Percentiles rank a stretch among this genome's conserved stretches.
Conservation (phyloP, 2,329 filamentous ascomycete genomes). For the Pseudogymnoascus sp. region DNA sequence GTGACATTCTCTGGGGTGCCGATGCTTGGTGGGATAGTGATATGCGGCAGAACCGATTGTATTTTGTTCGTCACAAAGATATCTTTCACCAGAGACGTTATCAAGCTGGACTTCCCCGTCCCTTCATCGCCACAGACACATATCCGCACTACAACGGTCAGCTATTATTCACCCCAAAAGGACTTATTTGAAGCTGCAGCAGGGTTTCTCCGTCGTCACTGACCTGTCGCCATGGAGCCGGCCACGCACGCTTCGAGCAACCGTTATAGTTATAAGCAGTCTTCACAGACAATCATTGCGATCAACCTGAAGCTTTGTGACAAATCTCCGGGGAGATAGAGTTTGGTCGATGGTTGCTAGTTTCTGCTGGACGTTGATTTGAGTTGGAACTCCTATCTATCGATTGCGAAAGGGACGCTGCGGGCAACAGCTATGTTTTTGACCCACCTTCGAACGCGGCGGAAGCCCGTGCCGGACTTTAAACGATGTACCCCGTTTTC, state of each 20-base stretch:
- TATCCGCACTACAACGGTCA: slow-evolving; percentile 58
- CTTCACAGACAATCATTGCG: slow-evolving; percentile 5
- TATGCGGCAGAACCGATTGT: slow-evolving; percentile 85
- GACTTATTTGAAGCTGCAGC: neutral
- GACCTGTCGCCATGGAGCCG: slow-evolving; percentile 12
- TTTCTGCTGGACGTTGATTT: neutral
- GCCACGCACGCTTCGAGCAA: neutral
- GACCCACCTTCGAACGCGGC: slow-evolving; percentile 4
- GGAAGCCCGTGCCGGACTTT: neutral
- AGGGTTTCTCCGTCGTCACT: neutral
- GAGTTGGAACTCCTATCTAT: slow-evolving; percentile 5
- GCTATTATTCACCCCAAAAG: neutral
- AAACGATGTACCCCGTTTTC: slow-evolving; percentile 4
- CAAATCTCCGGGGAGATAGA: neutral
- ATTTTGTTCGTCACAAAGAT: slow-evolving; percentile 95
- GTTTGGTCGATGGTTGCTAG: neutral
- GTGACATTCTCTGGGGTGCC: slow-evolving; percentile 94
- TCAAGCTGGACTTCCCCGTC: slow-evolving; percentile 87
- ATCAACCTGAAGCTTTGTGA: neutral
- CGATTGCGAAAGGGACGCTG: slow-evolving; percentile 6
- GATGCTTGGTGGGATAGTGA: slow-evolving; percentile 87
- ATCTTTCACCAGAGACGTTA: slow-evolving; percentile 93
- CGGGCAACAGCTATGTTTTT: neutral
- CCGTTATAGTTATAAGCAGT: neutral
- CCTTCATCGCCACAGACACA: slow-evolving; percentile 95